These are phyloP conservation scores for Thozetella sp. DNA, from an alignment of 495 filamentous ascomycete species.

Conservation along the genomic window DNA sequence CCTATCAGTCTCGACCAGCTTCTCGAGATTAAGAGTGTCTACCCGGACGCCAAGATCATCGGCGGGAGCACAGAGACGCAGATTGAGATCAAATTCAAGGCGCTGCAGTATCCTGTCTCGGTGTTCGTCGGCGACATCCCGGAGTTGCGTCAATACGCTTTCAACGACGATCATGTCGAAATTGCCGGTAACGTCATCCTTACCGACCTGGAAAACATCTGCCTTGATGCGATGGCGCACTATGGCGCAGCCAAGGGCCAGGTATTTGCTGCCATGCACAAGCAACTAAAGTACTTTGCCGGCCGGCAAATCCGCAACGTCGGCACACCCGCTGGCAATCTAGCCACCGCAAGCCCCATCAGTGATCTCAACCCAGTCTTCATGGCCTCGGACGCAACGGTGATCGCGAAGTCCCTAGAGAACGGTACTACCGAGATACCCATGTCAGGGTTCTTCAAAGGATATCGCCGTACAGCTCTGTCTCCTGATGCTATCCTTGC, in stretches of 20 bases:
- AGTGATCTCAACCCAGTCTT: slow-evolving; percentile 96
- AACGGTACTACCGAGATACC: slow-evolving; percentile 80
- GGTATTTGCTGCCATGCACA: slow-evolving; percentile 71
- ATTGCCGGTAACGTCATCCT: slow-evolving; percentile 91
- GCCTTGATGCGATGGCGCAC: slow-evolving; percentile 73
- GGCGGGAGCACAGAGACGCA: slow-evolving; percentile 96
- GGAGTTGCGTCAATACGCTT: slow-evolving; percentile 77
- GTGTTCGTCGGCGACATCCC: slow-evolving; percentile 94
- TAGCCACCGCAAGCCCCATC: slow-evolving; percentile 94
- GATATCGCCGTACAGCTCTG: slow-evolving; percentile 84
- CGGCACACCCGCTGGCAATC: slow-evolving; percentile 91
- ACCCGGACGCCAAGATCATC: slow-evolving; percentile 90
- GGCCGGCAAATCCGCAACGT: slow-evolving; percentile 96
- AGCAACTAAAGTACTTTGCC: slow-evolving; percentile 89
- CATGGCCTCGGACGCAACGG: slow-evolving; percentile 78
- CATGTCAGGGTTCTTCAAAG: slow-evolving; percentile 92
- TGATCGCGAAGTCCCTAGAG: slow-evolving; percentile 75
- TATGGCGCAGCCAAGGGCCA: slow-evolving; percentile 76
- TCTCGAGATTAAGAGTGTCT: slow-evolving; percentile 83
- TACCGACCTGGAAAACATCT: slow-evolving; percentile 77
- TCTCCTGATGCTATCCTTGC: slow-evolving; percentile 82
- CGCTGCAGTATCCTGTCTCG: slow-evolving; percentile 82
- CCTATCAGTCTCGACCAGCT: slow-evolving; percentile 87
- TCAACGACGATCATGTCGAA: slow-evolving; percentile 79
- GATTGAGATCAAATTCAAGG: slow-evolving; percentile 98